phyloP scores from a whole-genome alignment of 2,329 filamentous ascomycete species.

The Clonostachys sp. region DNA sequence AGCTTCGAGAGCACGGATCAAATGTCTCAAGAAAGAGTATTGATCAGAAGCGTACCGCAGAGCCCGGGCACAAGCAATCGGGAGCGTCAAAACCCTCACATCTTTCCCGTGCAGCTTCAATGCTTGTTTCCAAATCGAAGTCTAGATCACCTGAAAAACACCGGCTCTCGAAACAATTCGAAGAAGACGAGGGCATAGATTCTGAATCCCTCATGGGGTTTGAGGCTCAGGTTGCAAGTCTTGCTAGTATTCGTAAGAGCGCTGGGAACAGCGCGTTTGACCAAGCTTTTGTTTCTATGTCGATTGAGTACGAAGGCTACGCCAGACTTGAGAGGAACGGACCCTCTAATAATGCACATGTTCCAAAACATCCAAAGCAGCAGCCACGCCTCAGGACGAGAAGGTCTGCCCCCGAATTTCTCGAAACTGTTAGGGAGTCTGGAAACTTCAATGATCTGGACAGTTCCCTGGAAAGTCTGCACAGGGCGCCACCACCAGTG shows the following conservation, averaged over 20 bases:
- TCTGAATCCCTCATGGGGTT: not conserved
- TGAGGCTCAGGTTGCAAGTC: constrained; percentile 1
- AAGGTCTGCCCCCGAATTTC: constrained; percentile 17
- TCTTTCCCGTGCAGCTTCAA: too few relatives aligned
- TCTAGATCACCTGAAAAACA: too few relatives aligned
- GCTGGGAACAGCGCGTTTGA: constrained; percentile 18
- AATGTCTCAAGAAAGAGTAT: not conserved
- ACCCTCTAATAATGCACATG: not conserved
- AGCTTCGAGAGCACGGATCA: constrained; percentile 3
- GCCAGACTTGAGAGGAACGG: not conserved
- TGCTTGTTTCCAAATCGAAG: too few relatives aligned
- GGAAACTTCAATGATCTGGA: constrained; percentile 1
- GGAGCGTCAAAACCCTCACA: too few relatives aligned
- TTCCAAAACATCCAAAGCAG: not conserved
- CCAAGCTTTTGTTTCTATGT: constrained; percentile 9
- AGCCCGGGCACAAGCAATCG: too few relatives aligned
- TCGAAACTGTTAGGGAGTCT: constrained; percentile 6
- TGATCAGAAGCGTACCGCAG: too few relatives aligned
- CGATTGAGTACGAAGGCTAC: not conserved
- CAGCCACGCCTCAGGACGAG: constrained; percentile 4
- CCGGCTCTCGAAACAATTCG: too few relatives aligned
- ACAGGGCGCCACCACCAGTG: constrained; percentile 31
- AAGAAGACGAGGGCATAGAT: too few relatives aligned
- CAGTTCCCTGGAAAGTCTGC: constrained; percentile 4
- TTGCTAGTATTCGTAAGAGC: constrained; percentile 9